Percentiles rank a stretch among this genome's conserved stretches.
Conservation (phyloP, 2,329 filamentous ascomycete genomes). For the Fusarium denticulatum region DNA sequence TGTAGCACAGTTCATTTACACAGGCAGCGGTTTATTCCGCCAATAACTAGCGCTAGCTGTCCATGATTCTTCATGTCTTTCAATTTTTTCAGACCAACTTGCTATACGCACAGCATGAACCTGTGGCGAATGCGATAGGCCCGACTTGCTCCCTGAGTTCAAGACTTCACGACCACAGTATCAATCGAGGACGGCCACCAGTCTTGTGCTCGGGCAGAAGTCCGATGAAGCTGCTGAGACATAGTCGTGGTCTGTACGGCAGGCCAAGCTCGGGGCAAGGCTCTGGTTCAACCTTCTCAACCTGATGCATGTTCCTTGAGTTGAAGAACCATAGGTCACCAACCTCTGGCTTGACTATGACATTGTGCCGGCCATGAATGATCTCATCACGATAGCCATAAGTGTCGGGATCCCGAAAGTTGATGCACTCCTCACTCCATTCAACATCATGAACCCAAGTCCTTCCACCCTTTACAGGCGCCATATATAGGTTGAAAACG, state of each 20-base stretch:
- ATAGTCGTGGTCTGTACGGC: not conserved
- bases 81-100: not conserved
- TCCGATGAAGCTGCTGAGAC: not conserved
- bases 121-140: not conserved
- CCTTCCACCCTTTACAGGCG: not conserved
- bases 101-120: not conserved
- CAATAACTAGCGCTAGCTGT: not conserved
- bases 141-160: too few species aligned
- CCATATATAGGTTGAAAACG: not conserved
- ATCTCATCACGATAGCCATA: not conserved
- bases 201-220: not conserved
- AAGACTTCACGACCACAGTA: not conserved
- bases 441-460: constrained; percentile 1
- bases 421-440: not conserved
- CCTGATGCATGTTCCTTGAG: constrained; percentile 1
- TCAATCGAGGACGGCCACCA: not conserved
- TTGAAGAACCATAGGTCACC: constrained; percentile 1
- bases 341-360: not conserved
- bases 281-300: not conserved
- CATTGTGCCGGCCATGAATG: not conserved
- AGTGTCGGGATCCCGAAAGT: not conserved
- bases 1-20: too few species aligned
- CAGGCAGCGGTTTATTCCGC: not conserved
- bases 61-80: not conserved
- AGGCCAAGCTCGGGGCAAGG: not conserved